These are phyloP conservation scores for Abelmoschus esculentus DNA, from an alignment of 345 rosid species.

Conservation along the genomic window DNA sequence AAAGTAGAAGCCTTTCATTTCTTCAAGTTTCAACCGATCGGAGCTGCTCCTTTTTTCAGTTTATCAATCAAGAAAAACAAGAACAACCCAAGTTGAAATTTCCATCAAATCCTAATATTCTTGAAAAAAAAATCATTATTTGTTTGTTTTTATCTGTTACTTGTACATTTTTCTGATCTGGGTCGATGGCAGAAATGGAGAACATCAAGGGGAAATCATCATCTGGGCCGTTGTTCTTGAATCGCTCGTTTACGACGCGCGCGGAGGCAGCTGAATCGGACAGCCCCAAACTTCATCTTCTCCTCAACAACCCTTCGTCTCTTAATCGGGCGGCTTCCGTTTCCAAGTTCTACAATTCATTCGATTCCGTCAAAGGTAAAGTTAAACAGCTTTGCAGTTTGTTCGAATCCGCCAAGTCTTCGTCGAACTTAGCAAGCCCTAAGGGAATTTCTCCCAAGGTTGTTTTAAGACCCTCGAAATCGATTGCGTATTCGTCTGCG, in stretches of 20 bases:
- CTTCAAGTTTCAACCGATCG: not conserved
- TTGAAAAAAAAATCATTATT: not conserved
- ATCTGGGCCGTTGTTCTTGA: conserved; percentile 24
- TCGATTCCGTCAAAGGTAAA: conserved; percentile 58
- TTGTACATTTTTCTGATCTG: conserved; percentile 15
- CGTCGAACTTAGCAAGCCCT: conserved; percentile 20
- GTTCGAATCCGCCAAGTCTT: conserved; percentile 42
- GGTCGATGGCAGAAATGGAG: conserved; percentile 42
- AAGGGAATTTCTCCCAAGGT: not conserved
- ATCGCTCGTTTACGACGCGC: conserved; percentile 47
- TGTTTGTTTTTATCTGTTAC: not conserved
- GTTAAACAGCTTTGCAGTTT: conserved; percentile 58
- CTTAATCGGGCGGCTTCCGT: conserved; percentile 50
- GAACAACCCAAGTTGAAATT: not conserved
- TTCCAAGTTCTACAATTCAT: conserved; percentile 43
- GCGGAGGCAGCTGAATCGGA: conserved; percentile 23
- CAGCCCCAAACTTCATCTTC: conserved; percentile 24
- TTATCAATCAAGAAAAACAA: not conserved
- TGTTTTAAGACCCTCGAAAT: conserved; percentile 14
- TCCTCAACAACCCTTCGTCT: conserved; percentile 32
- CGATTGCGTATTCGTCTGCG: conserved; percentile 19
- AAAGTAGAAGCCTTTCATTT: not conserved
- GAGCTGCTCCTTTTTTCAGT: not conserved
- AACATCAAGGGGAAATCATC: conserved; percentile 21
- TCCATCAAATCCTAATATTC: not conserved